phyloP scores from a whole-genome alignment of 1,284 basidiomycete genomes.

The Sporisorium scitamineum region DNA sequence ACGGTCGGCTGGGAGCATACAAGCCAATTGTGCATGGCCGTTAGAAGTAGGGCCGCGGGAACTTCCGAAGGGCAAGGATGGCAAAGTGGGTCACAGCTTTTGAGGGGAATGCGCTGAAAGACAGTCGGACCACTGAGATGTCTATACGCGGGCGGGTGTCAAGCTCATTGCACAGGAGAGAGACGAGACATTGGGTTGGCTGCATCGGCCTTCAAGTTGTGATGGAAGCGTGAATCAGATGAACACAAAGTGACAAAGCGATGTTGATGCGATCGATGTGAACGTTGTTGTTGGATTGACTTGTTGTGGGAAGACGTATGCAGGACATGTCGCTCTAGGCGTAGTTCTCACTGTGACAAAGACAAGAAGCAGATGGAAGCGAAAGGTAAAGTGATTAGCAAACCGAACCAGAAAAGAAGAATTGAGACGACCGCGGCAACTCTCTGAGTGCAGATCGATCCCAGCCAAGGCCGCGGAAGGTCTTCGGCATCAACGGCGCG shows the following conservation, averaged over 20 bases:
- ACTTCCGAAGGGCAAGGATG: no score
- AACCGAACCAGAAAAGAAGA: no score
- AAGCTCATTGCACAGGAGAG: not conserved
- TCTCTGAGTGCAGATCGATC: not conserved
- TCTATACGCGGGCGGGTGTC: not conserved
- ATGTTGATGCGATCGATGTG: not conserved
- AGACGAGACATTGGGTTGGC: not conserved
- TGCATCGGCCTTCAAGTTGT: not conserved
- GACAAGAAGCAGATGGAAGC: not conserved
- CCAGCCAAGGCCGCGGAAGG: not conserved
- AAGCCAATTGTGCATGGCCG: no score
- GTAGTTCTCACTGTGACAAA: conserved; percentile 52
- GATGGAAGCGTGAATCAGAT: not conserved
- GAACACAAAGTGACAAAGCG: not conserved
- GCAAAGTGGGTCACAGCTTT: no score
- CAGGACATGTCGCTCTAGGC: conserved; percentile 13
- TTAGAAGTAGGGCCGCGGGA: no score
- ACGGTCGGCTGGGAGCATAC: no score
- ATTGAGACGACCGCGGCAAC: not conserved
- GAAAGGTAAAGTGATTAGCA: conserved; percentile 5
- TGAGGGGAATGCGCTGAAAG: no score
- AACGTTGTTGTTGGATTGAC: not conserved
- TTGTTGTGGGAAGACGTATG: not conserved
- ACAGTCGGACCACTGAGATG: not conserved
- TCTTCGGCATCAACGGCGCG: not conserved